These are phyloP conservation scores for Carex parvula DNA, from an alignment of 176 grass and related monocot genomes.

Conservation along the genomic window DNA sequence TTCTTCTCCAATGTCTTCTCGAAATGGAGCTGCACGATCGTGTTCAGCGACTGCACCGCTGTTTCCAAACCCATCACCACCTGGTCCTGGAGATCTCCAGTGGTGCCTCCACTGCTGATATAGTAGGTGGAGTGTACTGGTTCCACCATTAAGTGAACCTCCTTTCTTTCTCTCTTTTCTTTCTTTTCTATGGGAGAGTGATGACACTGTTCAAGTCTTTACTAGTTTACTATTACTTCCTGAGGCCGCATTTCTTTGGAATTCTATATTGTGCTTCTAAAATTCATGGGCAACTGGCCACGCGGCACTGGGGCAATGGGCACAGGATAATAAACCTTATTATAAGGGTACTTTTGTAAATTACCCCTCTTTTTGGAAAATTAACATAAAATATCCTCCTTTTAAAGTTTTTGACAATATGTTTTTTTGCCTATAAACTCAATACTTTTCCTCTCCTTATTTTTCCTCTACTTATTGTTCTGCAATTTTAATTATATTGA, in stretches of 20 bases:
- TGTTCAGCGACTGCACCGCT: constrained; percentile 62
- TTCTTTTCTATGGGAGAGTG: neutral
- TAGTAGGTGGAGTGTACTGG: constrained; percentile 2
- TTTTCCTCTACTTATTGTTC: too few species aligned
- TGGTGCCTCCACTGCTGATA: neutral
- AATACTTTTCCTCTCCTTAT: too few species aligned
- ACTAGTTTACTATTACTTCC: neutral
- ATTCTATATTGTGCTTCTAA: neutral
- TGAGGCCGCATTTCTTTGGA: neutral
- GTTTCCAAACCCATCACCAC: constrained; percentile 40
- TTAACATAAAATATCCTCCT: too few species aligned
- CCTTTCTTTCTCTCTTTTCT: neutral
- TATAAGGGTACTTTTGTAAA: too few species aligned
- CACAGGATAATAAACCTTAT: too few species aligned
- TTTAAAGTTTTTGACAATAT: too few species aligned
- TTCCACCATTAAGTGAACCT: neutral
- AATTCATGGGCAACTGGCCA: neutral
- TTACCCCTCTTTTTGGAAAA: too few species aligned
- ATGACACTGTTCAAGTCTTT: neutral
- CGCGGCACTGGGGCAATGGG: too few species aligned
- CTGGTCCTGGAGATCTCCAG: constrained; percentile 16
- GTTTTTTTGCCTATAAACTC: too few species aligned
- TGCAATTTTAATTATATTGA: too few species aligned
- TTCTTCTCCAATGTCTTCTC: constrained; percentile 98
- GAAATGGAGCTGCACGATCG: constrained; percentile 84